phyloP scores from a whole-genome alignment of 2,329 filamentous ascomycete species.

The Verticillium alfalfae region DNA sequence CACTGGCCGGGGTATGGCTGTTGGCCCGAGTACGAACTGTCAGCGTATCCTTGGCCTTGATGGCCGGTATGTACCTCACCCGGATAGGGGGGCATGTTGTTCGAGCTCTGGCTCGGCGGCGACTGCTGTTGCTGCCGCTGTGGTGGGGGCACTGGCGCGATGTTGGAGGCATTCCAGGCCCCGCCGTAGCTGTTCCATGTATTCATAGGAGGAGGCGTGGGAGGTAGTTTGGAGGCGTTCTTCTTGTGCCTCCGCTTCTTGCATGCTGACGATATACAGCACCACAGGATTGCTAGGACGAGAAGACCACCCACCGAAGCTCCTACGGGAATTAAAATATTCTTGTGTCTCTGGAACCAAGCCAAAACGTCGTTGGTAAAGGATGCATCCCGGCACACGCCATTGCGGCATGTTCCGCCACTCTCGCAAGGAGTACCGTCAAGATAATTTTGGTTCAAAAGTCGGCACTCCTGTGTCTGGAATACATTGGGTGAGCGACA shows the following conservation, averaged over 20 bases:
- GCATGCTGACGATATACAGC: constrained; percentile 48
- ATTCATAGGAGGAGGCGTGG: constrained; percentile 10
- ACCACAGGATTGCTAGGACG: constrained; percentile 62
- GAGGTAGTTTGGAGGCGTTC: constrained; percentile 15
- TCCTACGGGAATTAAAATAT: constrained; percentile 76
- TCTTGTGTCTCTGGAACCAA: constrained; percentile 74
- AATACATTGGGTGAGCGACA: constrained; percentile 64
- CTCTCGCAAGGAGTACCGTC: constrained; percentile 83
- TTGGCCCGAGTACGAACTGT: constrained; percentile 1
- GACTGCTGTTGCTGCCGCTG: background rate
- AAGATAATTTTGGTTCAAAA: constrained; percentile 84
- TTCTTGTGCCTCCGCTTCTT: constrained; percentile 18
- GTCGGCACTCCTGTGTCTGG: constrained; percentile 54
- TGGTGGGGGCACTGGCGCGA: constrained; percentile 3
- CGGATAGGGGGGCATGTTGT: background rate
- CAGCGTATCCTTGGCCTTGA: background rate
- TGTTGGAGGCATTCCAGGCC: constrained; percentile 1
- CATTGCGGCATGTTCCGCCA: constrained; percentile 74
- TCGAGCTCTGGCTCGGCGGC: background rate
- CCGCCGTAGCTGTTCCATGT: constrained; percentile 13
- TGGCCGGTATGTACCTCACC: background rate
- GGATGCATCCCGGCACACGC: constrained; percentile 67
- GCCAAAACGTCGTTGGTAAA: constrained; percentile 63
- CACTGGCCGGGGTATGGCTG: constrained; percentile 4
- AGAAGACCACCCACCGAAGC: constrained; percentile 67